phyloP scores from a whole-genome alignment of 768 basidiomycete genomes.

The Megacollybia marginata region DNA sequence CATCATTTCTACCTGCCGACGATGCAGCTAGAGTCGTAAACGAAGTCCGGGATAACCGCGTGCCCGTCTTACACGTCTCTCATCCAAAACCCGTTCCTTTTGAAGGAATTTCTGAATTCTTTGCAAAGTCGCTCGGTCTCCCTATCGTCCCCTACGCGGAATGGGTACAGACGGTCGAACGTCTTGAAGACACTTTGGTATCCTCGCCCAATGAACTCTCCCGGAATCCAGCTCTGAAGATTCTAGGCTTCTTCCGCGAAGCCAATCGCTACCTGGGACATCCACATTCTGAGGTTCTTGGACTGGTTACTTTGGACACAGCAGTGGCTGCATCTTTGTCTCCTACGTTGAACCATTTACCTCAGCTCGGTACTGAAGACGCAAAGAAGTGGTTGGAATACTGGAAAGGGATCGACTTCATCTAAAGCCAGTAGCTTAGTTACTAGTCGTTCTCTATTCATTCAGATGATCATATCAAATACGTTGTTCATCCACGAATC shows the following conservation, averaged over 20 bases:
- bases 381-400: too few relatives aligned
- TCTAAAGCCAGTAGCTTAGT: too few relatives aligned
- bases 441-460: too few relatives aligned
- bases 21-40: not conserved
- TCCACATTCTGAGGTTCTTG: not conserved
- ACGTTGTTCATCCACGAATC: too few relatives aligned
- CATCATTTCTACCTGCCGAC: not conserved
- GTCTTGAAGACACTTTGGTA: not conserved
- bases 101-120: not conserved
- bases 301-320: not conserved
- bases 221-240: not conserved
- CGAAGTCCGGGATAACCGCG: not conserved
- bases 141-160: not conserved
- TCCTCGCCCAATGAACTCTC: not conserved
- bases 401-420: too few relatives aligned
- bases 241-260: not conserved
- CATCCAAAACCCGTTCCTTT: not conserved
- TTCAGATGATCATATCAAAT: too few relatives aligned
- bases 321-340: constrained; percentile 1
- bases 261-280: not conserved
- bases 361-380: too few relatives aligned
- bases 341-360: not conserved
- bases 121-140: not conserved
- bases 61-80: not conserved
- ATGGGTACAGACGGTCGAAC: not conserved